Percentiles rank a stretch among this genome's conserved stretches.
phyloP scores from a whole-genome alignment of 2,329 filamentous ascomycete species.

The Chaetomiaceae sp. region DNA sequence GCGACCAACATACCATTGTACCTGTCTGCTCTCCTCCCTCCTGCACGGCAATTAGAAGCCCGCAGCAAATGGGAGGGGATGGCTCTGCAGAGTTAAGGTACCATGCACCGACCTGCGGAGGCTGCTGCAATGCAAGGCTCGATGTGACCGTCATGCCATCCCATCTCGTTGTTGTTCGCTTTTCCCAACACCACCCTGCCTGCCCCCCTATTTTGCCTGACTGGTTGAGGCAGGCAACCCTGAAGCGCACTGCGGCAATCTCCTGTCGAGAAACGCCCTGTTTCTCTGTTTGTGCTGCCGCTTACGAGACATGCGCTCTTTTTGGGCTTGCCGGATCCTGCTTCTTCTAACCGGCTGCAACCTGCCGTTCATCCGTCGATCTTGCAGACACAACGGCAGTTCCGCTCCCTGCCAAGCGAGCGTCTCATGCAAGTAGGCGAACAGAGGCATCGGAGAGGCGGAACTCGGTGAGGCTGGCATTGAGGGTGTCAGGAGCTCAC shows the following conservation, averaged over 20 bases:
- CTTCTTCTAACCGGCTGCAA: slow-evolving; percentile 6
- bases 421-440: not conserved
- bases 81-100: slow-evolving; percentile 1
- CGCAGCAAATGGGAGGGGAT: not conserved
- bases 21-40: slow-evolving; percentile 6
- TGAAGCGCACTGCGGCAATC: slow-evolving; percentile 1
- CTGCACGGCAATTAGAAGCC: slow-evolving; percentile 7
- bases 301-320: not conserved
- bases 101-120: not conserved
- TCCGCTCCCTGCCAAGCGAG: not conserved
- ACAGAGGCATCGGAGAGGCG: no score
- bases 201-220: not conserved
- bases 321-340: not conserved
- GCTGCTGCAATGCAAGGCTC: slow-evolving; percentile 8
- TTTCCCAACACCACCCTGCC: slow-evolving; percentile 1
- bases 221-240: slow-evolving; percentile 9
- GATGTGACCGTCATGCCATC: slow-evolving; percentile 8
- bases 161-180: not conserved
- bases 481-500: no score
- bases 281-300: not conserved
- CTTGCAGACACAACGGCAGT: not conserved
- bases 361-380: not conserved
- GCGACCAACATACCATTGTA: slow-evolving; percentile 3
- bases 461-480: no score
- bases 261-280: not conserved